Conservation (phyloP, 169 alveolate genomes). For the Cyclospora cayetanensis region DNA sequence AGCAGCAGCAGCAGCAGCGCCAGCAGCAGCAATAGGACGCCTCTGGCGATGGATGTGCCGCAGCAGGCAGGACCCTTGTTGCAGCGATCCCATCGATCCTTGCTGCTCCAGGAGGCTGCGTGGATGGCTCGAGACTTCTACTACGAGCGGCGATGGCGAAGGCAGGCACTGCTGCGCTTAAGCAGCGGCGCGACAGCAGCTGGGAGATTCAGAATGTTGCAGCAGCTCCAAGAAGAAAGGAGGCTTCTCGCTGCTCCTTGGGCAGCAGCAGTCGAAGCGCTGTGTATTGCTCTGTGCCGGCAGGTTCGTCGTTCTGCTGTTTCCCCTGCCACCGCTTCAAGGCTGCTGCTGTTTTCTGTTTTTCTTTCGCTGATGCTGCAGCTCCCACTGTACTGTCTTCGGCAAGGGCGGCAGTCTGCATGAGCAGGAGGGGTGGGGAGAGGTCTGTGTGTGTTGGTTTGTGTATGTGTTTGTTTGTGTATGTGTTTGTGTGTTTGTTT, state of each 20-base stretch:
- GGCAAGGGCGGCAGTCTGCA: too few species aligned
- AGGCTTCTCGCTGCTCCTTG: slow-evolving; percentile 36
- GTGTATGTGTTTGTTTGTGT: too few species aligned
- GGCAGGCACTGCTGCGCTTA: slow-evolving; percentile 40
- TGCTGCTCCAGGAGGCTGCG: slow-evolving; percentile 53
- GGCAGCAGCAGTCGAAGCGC: slow-evolving; percentile 60
- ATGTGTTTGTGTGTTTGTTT: too few species aligned
- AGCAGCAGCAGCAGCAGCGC: slow-evolving; percentile 5
- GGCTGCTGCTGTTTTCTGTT: background rate
- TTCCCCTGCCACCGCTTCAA: background rate
- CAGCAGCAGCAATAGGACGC: background rate
- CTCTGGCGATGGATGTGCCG: background rate
- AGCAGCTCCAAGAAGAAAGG: slow-evolving; percentile 42
- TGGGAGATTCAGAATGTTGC: slow-evolving; percentile 10
- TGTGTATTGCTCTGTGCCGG: background rate
- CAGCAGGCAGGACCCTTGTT: background rate
- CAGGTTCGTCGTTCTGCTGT: background rate
- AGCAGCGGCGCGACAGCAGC: slow-evolving; percentile 36
- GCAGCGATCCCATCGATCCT: slow-evolving; percentile 24
- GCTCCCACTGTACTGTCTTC: background rate
- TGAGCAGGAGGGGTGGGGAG: too few species aligned
- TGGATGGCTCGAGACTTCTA: slow-evolving; percentile 63
- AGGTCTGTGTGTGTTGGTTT: too few species aligned
- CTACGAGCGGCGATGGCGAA: slow-evolving; percentile 58
- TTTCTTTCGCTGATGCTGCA: background rate